Percentiles rank a stretch among this genome's conserved stretches.
Conservation (phyloP, 345 rosid genomes). For the Heritiera fomes region DNA sequence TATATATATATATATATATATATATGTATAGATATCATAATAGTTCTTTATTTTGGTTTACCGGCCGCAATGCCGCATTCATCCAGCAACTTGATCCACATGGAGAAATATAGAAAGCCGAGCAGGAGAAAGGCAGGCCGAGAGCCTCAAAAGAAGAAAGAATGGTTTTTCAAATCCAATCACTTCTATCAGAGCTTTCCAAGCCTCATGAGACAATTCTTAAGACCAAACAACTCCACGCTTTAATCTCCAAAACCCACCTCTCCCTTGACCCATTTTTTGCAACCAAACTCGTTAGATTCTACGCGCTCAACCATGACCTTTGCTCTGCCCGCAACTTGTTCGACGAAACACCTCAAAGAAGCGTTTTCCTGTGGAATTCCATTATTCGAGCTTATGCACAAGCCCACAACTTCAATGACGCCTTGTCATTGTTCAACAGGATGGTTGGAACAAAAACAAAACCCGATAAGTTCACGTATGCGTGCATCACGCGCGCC, state of each 20-base stretch:
- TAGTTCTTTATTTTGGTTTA: neutral
- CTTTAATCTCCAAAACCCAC: conserved; percentile 49
- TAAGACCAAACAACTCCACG: conserved; percentile 64
- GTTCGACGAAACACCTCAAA: conserved; percentile 70
- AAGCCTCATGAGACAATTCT: conserved; percentile 48
- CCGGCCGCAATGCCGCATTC: neutral
- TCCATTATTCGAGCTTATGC: conserved; percentile 77
- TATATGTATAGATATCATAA: no score
- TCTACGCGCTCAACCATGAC: conserved; percentile 51
- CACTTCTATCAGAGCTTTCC: conserved; percentile 34
- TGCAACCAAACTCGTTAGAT: conserved; percentile 54
- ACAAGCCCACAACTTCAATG: conserved; percentile 35
- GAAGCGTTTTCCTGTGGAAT: conserved; percentile 87
- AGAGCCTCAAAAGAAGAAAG: neutral
- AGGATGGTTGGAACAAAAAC: conserved; percentile 50
- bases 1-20: no score
- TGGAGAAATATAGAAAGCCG: neutral
- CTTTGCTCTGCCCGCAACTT: conserved; percentile 57
- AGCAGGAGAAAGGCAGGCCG: neutral
- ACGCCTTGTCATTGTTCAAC: conserved; percentile 40
- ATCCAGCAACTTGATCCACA: neutral
- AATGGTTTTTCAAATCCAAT: conserved; percentile 38
- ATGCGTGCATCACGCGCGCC: conserved; percentile 66
- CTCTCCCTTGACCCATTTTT: conserved; percentile 67
- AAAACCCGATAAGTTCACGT: conserved; percentile 72